Evolutionary conservation across 2,329 filamentous ascomycete genomes (phyloP).

Genomic region (Monosporascus sp.): DNA sequence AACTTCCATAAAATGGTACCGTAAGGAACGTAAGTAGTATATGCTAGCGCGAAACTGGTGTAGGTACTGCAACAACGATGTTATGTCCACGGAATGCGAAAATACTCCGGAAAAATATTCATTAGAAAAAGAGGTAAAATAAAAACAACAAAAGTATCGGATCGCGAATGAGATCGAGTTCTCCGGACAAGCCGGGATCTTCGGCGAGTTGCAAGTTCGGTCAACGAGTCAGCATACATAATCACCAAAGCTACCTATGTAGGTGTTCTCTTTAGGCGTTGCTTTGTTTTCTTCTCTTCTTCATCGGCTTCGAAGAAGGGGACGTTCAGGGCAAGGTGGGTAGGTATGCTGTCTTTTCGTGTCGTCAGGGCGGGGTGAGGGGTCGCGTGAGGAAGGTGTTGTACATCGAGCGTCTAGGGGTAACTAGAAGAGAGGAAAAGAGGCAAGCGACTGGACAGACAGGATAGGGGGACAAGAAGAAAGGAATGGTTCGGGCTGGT

Average conservation of each 20-base stretch:
- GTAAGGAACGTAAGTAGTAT: background rate
- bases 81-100: background rate
- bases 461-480: background rate
- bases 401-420: background rate
- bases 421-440: background rate
- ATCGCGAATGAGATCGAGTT: background rate
- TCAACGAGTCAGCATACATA: background rate
- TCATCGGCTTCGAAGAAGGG: background rate
- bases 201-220: background rate
- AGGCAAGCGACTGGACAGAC: background rate
- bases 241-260: background rate
- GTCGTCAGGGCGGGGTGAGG: background rate
- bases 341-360: background rate
- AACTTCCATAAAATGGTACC: background rate
- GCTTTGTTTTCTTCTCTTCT: background rate
- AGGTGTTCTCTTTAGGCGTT: background rate
- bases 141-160: background rate
- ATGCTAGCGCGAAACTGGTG: background rate
- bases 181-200: background rate
- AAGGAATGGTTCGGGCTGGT: background rate
- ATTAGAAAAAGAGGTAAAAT: background rate
- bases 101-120: background rate
- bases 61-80: background rate
- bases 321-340: background rate
- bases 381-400: background rate